A percentile compares a stretch with the other conserved stretches of the same genome.
Evolutionary conservation across 768 basidiomycete species (phyloP).

Genomic region (Trametes sanguinea): DNA sequence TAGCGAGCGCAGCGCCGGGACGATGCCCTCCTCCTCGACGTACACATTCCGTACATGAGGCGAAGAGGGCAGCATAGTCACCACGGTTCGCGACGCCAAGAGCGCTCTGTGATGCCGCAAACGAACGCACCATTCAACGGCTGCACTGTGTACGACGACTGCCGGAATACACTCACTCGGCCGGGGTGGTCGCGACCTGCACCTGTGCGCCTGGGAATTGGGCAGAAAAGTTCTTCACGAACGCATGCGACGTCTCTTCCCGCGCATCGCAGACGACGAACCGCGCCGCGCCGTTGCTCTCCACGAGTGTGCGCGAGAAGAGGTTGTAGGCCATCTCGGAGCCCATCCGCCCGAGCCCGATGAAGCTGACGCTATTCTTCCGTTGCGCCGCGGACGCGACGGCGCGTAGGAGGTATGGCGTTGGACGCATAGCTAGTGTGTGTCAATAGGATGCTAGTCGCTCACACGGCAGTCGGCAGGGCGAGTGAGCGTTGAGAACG

Average conservation of each 20-base stretch:
- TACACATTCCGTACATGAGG: slow-evolving; percentile 86
- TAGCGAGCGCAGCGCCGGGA: slow-evolving; percentile 60
- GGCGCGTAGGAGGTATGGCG: slow-evolving; percentile 40
- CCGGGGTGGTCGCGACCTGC: slow-evolving; percentile 60
- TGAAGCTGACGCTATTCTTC: slow-evolving; percentile 65
- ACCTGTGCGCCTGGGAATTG: slow-evolving; percentile 64
- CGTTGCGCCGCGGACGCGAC: slow-evolving; percentile 20
- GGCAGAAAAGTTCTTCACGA: slow-evolving; percentile 54
- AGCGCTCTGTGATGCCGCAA: slow-evolving; percentile 50
- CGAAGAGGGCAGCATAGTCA: slow-evolving; percentile 93
- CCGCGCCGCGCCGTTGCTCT: slow-evolving; percentile 46
- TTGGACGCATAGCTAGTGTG: slow-evolving; percentile 50
- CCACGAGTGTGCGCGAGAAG: slow-evolving; percentile 70
- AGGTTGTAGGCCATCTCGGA: slow-evolving; percentile 85
- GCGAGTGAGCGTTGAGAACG: background rate
- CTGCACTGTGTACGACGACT: background rate
- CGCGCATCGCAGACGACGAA: slow-evolving; percentile 83
- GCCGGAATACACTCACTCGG: slow-evolving; percentile 58
- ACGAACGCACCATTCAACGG: background rate
- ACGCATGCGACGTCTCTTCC: slow-evolving; percentile 56
- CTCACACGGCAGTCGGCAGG: background rate
- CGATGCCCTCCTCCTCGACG: slow-evolving; percentile 55
- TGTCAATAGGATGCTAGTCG: background rate
- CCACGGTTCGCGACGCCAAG: slow-evolving; percentile 60
- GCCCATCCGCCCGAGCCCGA: slow-evolving; percentile 89